These are phyloP conservation scores for Tuber microsphaerosporum DNA, from an alignment of 495 filamentous ascomycete species.

Conservation along the genomic window DNA sequence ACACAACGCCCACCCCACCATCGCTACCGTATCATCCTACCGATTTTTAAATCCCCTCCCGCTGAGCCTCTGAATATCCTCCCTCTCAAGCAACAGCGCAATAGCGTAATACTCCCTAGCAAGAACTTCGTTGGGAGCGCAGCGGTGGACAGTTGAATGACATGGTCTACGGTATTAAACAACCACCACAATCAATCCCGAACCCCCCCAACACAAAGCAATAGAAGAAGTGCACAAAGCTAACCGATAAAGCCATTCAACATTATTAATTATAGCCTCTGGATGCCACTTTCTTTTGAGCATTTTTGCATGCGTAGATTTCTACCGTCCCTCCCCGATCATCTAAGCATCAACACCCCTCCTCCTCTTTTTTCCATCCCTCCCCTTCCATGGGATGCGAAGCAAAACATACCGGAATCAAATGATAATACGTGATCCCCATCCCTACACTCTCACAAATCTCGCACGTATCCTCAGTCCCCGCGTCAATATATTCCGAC, in stretches of 20 bases:
- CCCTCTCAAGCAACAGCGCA: slow-evolving; percentile 59
- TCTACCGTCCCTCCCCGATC: slow-evolving; percentile 9
- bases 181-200: not conserved
- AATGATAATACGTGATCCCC: slow-evolving; percentile 72
- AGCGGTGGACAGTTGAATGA: slow-evolving; percentile 74
- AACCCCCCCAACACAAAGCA: not conserved
- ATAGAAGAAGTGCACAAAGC: not conserved
- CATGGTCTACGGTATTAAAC: slow-evolving; percentile 54
- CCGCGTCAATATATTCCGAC: slow-evolving; percentile 52
- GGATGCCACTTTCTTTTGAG: slow-evolving; percentile 75
- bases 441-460: slow-evolving; percentile 69
- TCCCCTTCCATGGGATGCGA: too few species aligned
- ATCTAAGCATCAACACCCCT: not conserved
- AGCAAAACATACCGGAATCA: slow-evolving; percentile 63
- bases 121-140: slow-evolving; percentile 71
- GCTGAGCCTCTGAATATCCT: slow-evolving; percentile 56
- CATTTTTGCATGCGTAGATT: slow-evolving; percentile 58
- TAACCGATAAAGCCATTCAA: slow-evolving; percentile 74
- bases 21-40: slow-evolving; percentile 12
- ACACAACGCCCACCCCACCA: not conserved
- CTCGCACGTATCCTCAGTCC: slow-evolving; percentile 60
- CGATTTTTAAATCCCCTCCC: slow-evolving; percentile 47
- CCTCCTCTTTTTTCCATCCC: too few species aligned
- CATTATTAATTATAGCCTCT: slow-evolving; percentile 65
- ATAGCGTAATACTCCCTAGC: slow-evolving; percentile 67